phyloP scores from a whole-genome alignment of 495 filamentous ascomycete genomes.

The Penicillium crystallinum region DNA sequence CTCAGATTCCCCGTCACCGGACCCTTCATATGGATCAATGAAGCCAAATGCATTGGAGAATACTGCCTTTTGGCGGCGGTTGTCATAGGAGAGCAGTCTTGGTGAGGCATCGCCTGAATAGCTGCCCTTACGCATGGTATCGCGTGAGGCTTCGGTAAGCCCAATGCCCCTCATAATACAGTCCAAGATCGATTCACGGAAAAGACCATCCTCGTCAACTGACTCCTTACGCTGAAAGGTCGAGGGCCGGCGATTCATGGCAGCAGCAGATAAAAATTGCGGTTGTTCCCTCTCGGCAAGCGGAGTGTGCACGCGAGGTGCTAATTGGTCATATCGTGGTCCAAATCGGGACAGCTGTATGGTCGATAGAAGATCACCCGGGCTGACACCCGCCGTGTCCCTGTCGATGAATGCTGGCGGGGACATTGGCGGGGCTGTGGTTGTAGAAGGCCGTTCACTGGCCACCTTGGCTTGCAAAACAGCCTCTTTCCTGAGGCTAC shows the following conservation, averaged over 20 bases:
- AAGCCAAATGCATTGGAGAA: slow-evolving; percentile 90
- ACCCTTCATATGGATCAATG: slow-evolving; percentile 83
- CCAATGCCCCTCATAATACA: slow-evolving; percentile 96
- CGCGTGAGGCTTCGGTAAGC: slow-evolving; percentile 58
- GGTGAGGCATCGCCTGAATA: slow-evolving; percentile 78
- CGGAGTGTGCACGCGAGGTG: slow-evolving; percentile 45
- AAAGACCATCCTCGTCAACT: slow-evolving; percentile 77
- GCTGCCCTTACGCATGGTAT: slow-evolving; percentile 54
- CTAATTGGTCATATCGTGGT: slow-evolving; percentile 28
- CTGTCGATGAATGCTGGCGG: slow-evolving; percentile 11
- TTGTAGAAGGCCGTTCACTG: slow-evolving; percentile 18
- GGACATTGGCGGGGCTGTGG: slow-evolving; percentile 15
- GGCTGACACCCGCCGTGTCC: slow-evolving; percentile 47
- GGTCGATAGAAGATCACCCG: slow-evolving; percentile 77
- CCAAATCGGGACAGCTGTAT: slow-evolving; percentile 66
- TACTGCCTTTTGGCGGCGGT: slow-evolving; percentile 74
- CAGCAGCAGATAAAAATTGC: slow-evolving; percentile 46
- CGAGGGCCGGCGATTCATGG: slow-evolving; percentile 32
- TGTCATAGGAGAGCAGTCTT: slow-evolving; percentile 77
- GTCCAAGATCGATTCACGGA: slow-evolving; percentile 84
- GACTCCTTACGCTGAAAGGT: slow-evolving; percentile 65
- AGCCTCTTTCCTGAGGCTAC: slow-evolving; percentile 74
- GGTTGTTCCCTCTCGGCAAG: slow-evolving; percentile 52
- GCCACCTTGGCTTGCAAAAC: slow-evolving; percentile 59
- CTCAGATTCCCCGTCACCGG: slow-evolving; percentile 78